Evolutionary conservation across 2,329 filamentous ascomycete genomes (phyloP).

Genomic region (Arthrocladium fulminans): DNA sequence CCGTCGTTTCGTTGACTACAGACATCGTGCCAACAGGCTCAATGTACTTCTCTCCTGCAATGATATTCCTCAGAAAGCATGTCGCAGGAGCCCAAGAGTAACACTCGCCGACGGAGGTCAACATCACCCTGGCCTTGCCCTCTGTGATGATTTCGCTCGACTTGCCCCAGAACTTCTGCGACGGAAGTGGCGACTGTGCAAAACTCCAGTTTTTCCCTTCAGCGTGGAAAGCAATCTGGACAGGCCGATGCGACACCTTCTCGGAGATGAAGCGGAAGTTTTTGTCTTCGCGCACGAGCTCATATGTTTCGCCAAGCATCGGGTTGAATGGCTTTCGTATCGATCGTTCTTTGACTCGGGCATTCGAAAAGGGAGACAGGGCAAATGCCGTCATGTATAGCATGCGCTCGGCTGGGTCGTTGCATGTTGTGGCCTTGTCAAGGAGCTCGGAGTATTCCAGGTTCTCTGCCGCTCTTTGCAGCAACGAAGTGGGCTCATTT

Average conservation of each 20-base stretch:
- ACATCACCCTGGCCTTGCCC: slow-evolving; percentile 67
- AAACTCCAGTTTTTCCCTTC: slow-evolving; percentile 80
- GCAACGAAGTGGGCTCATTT: slow-evolving; percentile 81
- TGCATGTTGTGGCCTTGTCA: slow-evolving; percentile 55
- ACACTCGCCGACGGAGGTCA: slow-evolving; percentile 67
- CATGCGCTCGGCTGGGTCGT: slow-evolving; percentile 60
- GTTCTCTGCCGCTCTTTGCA: slow-evolving; percentile 84
- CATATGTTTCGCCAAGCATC: slow-evolving; percentile 89
- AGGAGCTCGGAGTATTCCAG: slow-evolving; percentile 83
- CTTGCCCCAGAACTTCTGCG: slow-evolving; percentile 98
- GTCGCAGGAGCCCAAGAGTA: slow-evolving; percentile 87
- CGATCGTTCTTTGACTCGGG: slow-evolving; percentile 77
- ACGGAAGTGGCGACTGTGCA: slow-evolving; percentile 75
- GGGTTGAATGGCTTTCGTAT: slow-evolving; percentile 97
- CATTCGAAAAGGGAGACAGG: slow-evolving; percentile 72
- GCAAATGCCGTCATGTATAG: slow-evolving; percentile 86
- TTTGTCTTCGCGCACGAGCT: slow-evolving; percentile 77
- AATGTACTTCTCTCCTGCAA: slow-evolving; percentile 95
- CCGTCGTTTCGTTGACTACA: slow-evolving; percentile 72
- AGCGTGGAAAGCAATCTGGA: slow-evolving; percentile 86
- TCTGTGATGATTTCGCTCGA: slow-evolving; percentile 90
- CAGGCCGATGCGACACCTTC: slow-evolving; percentile 87
- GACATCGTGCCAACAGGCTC: slow-evolving; percentile 89
- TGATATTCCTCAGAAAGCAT: slow-evolving; percentile 87
- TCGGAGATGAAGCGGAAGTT: slow-evolving; percentile 90